Evolutionary conservation across 2,329 filamentous ascomycete species (phyloP).

Genomic region (Blastomyces silverae): DNA sequence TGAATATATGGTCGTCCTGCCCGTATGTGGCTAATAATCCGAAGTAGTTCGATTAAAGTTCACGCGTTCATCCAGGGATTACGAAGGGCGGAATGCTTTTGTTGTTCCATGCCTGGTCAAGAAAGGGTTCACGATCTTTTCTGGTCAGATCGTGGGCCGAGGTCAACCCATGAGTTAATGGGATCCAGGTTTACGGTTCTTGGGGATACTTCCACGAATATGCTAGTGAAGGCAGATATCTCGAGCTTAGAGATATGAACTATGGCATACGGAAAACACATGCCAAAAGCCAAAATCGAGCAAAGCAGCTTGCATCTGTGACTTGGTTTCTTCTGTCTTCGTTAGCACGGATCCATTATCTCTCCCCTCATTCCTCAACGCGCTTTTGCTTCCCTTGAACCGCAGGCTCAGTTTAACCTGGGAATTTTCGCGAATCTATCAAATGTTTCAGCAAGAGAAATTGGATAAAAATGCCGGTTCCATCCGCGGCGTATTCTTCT

Average conservation of each 20-base stretch:
- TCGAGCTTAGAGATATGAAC: neutral
- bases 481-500: too few relatives aligned
- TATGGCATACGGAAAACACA: too few relatives aligned
- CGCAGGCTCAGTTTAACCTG: neutral
- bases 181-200: neutral
- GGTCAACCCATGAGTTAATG: neutral
- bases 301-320: too few relatives aligned
- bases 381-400: too few relatives aligned
- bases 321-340: too few relatives aligned
- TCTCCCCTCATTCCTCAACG: too few relatives aligned
- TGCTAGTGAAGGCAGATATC: neutral
- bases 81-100: neutral
- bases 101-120: neutral
- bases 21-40: neutral
- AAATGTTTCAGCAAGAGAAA: neutral
- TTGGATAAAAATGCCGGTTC: neutral
- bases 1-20: neutral
- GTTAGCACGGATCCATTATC: too few relatives aligned
- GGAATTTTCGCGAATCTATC: neutral
- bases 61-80: neutral
- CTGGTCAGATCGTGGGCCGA: too few relatives aligned
- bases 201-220: neutral
- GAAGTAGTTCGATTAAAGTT: slow-evolving; percentile 4
- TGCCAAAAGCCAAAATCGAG: too few relatives aligned
- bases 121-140: neutral